phyloP scores from a whole-genome alignment of 495 filamentous ascomycete genomes.

The Daldinia vernicosa region DNA sequence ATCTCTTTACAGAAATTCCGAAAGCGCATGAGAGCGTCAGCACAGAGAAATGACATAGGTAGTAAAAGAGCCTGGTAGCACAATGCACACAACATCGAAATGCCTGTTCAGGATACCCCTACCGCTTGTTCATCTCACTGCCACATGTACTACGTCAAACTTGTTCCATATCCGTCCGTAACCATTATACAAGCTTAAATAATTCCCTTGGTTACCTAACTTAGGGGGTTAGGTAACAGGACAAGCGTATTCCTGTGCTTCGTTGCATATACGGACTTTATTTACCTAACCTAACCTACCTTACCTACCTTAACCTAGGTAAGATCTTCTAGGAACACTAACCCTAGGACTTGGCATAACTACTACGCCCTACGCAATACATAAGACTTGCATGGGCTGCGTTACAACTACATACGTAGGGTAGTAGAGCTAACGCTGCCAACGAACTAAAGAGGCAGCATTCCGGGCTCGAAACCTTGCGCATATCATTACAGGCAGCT shows the following conservation, averaged over 20 bases:
- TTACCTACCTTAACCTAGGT: too few relatives aligned
- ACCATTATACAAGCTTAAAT: slow-evolving; percentile 1
- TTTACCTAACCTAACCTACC: not conserved
- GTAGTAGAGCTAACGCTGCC: not conserved
- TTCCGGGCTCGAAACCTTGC: slow-evolving; percentile 1
- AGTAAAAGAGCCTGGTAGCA: not conserved
- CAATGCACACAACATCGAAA: not conserved
- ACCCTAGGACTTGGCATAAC: not conserved
- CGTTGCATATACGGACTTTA: not conserved
- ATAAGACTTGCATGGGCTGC: not conserved
- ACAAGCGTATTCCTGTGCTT: not conserved
- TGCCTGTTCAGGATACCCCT: not conserved
- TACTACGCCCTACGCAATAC: not conserved
- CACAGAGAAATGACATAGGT: not conserved
- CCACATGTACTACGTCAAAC: slow-evolving; percentile 1
- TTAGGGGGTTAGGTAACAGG: not conserved
- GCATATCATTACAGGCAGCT: not conserved
- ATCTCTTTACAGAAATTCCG: slow-evolving; percentile 19
- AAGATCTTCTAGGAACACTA: too few relatives aligned
- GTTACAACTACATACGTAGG: not conserved
- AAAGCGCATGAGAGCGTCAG: slow-evolving; percentile 4
- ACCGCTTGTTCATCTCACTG: not conserved
- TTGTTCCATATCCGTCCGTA: not conserved
- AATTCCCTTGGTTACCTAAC: not conserved
- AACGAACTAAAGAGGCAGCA: slow-evolving; percentile 2